Conservation (phyloP, 768 basidiomycete species). For the Nidularia sp. region DNA sequence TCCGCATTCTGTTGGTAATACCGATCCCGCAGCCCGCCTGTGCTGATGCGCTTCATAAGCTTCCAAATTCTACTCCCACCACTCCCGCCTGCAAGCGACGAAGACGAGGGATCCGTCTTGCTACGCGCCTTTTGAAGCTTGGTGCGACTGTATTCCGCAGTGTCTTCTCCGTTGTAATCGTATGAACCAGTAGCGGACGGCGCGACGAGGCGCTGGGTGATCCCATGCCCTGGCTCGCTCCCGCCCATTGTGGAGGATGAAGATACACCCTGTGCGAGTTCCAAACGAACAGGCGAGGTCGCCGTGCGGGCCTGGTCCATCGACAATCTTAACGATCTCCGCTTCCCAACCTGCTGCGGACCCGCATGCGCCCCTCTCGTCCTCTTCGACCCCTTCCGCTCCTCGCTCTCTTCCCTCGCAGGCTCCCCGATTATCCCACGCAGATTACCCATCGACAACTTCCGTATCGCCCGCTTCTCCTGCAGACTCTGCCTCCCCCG, state of each 20-base stretch:
- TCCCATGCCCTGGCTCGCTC: not conserved
- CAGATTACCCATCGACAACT: not conserved
- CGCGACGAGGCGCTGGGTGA: not conserved
- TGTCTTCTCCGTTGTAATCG: not conserved
- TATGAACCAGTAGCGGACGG: not conserved
- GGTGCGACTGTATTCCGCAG: not conserved
- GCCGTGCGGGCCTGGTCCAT: slow-evolving; percentile 18
- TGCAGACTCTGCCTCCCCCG: slow-evolving; percentile 27
- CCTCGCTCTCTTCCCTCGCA: slow-evolving; percentile 7
- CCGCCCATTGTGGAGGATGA: too few species aligned
- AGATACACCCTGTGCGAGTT: not conserved
- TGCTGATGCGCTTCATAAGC: slow-evolving; percentile 67
- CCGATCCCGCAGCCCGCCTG: slow-evolving; percentile 58
- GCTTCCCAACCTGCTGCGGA: slow-evolving; percentile 6
- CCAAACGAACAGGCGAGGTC: slow-evolving; percentile 3
- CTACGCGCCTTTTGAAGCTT: not conserved
- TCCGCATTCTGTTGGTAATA: slow-evolving; percentile 18
- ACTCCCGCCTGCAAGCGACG: slow-evolving; percentile 2
- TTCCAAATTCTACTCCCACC: slow-evolving; percentile 56
- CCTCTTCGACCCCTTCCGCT: not conserved
- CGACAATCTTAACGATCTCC: slow-evolving; percentile 24
- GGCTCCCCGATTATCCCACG: slow-evolving; percentile 10
- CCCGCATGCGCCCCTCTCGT: not conserved
- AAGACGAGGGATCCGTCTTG: not conserved
- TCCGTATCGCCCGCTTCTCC: slow-evolving; percentile 15